phyloP scores from a whole-genome alignment of 1,139 yeast genomes.

The Geotrichum candidum region DNA sequence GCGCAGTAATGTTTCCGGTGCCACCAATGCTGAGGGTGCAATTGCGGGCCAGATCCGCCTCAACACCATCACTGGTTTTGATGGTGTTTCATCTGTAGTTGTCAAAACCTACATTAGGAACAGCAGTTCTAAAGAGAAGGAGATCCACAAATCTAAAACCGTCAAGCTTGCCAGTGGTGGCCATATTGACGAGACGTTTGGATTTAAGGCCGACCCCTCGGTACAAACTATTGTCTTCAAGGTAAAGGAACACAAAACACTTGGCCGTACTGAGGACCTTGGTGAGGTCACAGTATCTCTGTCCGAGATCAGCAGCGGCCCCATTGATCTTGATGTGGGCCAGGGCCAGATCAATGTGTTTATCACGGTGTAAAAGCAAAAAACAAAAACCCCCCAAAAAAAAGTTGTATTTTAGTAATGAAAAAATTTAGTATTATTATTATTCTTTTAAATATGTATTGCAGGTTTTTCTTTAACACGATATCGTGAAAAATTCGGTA shows the following conservation, averaged over 20 bases:
- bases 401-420: no score
- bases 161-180: conserved; percentile 47
- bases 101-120: conserved; percentile 29
- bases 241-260: conserved; percentile 61
- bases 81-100: conserved; percentile 28
- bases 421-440: no score
- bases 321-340: conserved; percentile 26
- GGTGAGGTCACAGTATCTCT: conserved; percentile 45
- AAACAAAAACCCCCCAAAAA: no score
- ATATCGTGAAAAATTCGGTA: no score
- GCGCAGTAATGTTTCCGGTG: conserved; percentile 21
- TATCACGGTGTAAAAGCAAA: not conserved
- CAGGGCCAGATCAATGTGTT: conserved; percentile 22
- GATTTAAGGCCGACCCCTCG: conserved; percentile 56
- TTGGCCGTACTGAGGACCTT: conserved; percentile 64
- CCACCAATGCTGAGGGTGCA: conserved; percentile 17
- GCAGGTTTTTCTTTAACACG: no score
- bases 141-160: conserved; percentile 58
- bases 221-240: conserved; percentile 54
- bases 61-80: conserved; percentile 29
- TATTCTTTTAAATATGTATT: no score
- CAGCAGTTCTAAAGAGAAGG: conserved; percentile 40
- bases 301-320: conserved; percentile 27
- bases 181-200: conserved; percentile 57
- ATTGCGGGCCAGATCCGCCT: conserved; percentile 29